Conservation (phyloP, 2,329 filamentous ascomycete genomes). For the Calonectria pteridis region DNA sequence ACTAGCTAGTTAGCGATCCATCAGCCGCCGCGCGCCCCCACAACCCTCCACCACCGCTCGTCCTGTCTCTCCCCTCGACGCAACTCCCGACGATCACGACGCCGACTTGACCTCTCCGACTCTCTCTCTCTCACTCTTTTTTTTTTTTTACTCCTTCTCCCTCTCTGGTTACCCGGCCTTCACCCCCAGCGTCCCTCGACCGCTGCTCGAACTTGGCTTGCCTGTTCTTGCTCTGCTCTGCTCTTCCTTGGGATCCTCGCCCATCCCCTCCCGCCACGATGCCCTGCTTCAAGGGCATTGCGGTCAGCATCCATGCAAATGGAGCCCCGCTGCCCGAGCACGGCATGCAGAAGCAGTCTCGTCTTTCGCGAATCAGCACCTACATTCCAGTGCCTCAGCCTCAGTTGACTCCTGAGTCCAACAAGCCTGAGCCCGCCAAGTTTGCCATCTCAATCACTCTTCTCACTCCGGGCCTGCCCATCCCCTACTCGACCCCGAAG, state of each 20-base stretch:
- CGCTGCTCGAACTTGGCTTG: conserved; percentile 18
- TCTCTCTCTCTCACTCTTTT: neutral
- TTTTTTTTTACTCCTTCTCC: neutral
- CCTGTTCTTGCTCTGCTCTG: conserved; percentile 15
- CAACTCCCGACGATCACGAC: conserved; percentile 38
- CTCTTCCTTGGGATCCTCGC: conserved; percentile 12
- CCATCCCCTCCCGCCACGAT: conserved; percentile 57
- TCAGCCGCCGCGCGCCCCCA: conserved; percentile 39
- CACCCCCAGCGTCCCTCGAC: conserved; percentile 15
- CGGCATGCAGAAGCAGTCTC: conserved; percentile 93
- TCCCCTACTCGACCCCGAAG: conserved; percentile 93
- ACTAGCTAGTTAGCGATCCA: conserved; percentile 25
- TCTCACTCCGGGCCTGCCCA: conserved; percentile 86
- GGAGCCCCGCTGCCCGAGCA: conserved; percentile 88
- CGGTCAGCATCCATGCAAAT: conserved; percentile 93
- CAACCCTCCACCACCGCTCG: conserved; percentile 43
- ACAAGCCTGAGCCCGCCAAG: conserved; percentile 90
- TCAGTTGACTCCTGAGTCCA: conserved; percentile 71
- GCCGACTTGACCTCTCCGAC: conserved; percentile 10
- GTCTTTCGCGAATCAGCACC: conserved; percentile 91
- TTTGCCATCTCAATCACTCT: conserved; percentile 99
- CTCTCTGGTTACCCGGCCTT: conserved; percentile 18
- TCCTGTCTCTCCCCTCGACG: conserved; percentile 39
- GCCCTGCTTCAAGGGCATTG: conserved; percentile 99
- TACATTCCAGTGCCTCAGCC: conserved; percentile 97